Conservation (phyloP, 2,329 filamentous ascomycete genomes). For the Botrytis fabae region DNA sequence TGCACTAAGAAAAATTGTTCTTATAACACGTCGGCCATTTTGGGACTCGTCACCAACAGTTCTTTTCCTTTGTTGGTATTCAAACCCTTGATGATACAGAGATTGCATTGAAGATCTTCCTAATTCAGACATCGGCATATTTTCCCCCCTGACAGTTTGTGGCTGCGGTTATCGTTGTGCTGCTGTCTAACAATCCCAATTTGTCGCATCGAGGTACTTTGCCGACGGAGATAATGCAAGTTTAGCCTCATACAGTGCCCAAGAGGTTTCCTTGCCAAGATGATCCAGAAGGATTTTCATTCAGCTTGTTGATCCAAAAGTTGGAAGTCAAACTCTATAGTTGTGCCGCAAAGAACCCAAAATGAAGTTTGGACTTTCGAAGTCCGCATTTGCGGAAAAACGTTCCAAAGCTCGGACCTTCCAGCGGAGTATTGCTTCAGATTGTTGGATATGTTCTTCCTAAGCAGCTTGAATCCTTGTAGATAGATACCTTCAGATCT, state of each 20-base stretch:
- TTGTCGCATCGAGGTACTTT: slow-evolving; percentile 15
- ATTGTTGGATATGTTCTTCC: neutral
- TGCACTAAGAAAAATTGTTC: slow-evolving; percentile 13
- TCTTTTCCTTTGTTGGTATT: slow-evolving; percentile 18
- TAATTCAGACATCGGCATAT: slow-evolving; percentile 19
- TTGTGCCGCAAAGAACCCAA: neutral
- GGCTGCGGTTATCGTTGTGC: slow-evolving; percentile 16
- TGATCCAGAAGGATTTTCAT: slow-evolving; percentile 14
- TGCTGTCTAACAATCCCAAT: slow-evolving; percentile 13
- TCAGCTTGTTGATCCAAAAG: neutral
- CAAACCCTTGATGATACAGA: slow-evolving; percentile 12
- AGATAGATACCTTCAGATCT: neutral
- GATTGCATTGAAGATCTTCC: slow-evolving; percentile 24
- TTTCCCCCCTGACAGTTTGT: neutral
- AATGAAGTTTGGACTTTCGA: neutral
- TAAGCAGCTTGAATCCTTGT: neutral
- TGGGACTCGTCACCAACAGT: slow-evolving; percentile 3
- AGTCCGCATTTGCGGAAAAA: neutral
- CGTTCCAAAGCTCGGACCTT: slow-evolving; percentile 3
- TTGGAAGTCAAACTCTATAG: neutral
- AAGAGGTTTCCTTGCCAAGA: neutral
- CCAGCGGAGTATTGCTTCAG: neutral
- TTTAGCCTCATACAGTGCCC: neutral
- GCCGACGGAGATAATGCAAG: slow-evolving; percentile 23
- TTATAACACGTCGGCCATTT: slow-evolving; percentile 10